Base-by-base conservation (phyloP, 1,284 basidiomycete genomes). In the Malassezia dermatis region DNA sequence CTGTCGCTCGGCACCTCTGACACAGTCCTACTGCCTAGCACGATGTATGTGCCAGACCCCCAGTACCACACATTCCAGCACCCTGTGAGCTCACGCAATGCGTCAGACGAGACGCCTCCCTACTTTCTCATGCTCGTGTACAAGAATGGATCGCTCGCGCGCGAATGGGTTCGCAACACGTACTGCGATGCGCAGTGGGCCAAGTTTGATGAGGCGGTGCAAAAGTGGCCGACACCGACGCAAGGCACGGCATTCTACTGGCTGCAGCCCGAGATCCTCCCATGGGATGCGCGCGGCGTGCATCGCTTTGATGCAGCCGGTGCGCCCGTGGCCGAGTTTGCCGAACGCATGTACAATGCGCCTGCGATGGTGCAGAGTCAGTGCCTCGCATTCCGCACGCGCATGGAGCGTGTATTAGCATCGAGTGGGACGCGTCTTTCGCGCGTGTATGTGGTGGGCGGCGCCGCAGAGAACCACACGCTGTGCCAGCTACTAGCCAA, bases 1-100 rank as follows among this genome's bases (percentile, higher is more conserved):
- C 80, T 93, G 28, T 89, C 87, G 10, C 80, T 93, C n/a, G 89
- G 89, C 28, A 94, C 89, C 7, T 89, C 87, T 0, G 89, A 89
- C 12, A 91, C 89, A 0, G 82, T 89, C 61, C 80, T 91, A 19
- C 80, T 91, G 45, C 86, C 86, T 3, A 67, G 69, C 24, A 52
- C 59, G 31, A 50, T 62, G 28, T 79, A 79, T 58, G 67, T 71
- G 31, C 78, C 79, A 10, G 65, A 76, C 55, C 67, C 73, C 1
- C 77, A 79, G 51, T 78, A 75, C 60, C 79, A 80, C 62, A 75
- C 76, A 13, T 79, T 80, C 59, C 75, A 76, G 62, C 77, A 79
- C 58, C 79, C 79, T 0, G 78, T 77, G 2, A 57, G 51, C 26
- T 23, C 43, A 11, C 15, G 19, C 12, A 39, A 30, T 10, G 52